Percentiles rank a stretch among this genome's conserved stretches.
These are phyloP conservation scores for Fusarium nelsonii DNA, from an alignment of 2,329 filamentous ascomycete species.

Conservation along the genomic window DNA sequence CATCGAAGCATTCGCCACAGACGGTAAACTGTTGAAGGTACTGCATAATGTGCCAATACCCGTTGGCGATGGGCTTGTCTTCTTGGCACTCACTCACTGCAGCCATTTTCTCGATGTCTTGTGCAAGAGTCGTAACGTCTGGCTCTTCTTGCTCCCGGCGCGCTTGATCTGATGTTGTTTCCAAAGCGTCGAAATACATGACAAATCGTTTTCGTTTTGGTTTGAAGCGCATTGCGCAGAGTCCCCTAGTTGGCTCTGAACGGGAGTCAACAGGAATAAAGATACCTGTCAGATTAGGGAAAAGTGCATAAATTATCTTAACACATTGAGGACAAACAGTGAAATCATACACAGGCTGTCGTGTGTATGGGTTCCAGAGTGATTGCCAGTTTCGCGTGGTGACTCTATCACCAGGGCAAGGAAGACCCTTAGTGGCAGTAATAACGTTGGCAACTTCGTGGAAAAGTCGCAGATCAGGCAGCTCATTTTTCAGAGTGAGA, in stretches of 20 bases:
- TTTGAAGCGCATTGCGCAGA: slow-evolving; percentile 77
- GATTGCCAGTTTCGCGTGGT: slow-evolving; percentile 78
- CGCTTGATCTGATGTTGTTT: slow-evolving; percentile 66
- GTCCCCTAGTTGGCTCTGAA: slow-evolving; percentile 60
- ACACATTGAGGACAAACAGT: slow-evolving; percentile 81
- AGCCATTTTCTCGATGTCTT: slow-evolving; percentile 71
- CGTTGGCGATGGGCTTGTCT: slow-evolving; percentile 71
- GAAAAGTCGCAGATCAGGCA: slow-evolving; percentile 75
- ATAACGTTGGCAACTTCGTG: slow-evolving; percentile 74
- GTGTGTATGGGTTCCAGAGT: slow-evolving; percentile 75
- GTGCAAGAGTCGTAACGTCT: slow-evolving; percentile 72
- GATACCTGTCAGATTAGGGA: slow-evolving; percentile 77
- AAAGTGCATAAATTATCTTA: slow-evolving; percentile 76
- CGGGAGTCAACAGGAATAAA: slow-evolving; percentile 69
- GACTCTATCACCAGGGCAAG: slow-evolving; percentile 69
- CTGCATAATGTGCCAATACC: slow-evolving; percentile 82
- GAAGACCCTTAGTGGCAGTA: slow-evolving; percentile 62
- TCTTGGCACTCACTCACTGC: slow-evolving; percentile 72
- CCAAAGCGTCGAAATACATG: slow-evolving; percentile 71
- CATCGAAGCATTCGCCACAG: slow-evolving; percentile 87
- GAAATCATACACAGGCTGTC: slow-evolving; percentile 76
- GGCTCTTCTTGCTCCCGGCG: slow-evolving; percentile 60
- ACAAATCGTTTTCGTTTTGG: slow-evolving; percentile 66
- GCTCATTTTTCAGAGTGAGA: slow-evolving; percentile 77
- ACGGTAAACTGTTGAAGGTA: slow-evolving; percentile 82